Evolutionary conservation across 2,329 filamentous ascomycete genomes (phyloP), one percentile per base, ranked within the genome.

Genomic region (Pseudogymnoascus sp.): DNA sequence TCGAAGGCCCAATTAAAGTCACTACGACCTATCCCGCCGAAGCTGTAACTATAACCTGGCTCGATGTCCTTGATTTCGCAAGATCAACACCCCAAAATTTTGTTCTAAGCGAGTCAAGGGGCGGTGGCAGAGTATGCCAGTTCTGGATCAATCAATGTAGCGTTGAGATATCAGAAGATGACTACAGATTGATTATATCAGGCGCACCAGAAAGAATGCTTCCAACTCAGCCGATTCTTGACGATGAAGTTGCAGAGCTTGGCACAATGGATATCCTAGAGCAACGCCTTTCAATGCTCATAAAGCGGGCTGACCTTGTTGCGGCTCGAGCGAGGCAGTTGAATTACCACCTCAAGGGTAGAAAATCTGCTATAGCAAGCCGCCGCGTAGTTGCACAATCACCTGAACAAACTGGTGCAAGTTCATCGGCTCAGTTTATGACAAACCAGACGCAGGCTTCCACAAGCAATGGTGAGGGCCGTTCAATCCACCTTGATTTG

Each of bases 151-250:
- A 92, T 72, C 90, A 92, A 66, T 83, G 88, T 68, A 85, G 90
- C 60, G 88, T 96, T 7, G 90, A 96, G 77, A 93, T 96, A 66
- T 87, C 86, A 16, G 91, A 96, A 74, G 91, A 96, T 73, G 92
- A 96, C 73, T 96, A 88, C 81, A 83, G 92, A 45, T 79, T 96
- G 68, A 93, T 96, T 68, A 86, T 87, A 63, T 93, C 90, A 41
- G 91, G 92, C 28, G 90, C 90, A 68, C 85, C 93, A 10, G 90
- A 96, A 75, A 88, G 91, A 72, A 84, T 92, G 76, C 91, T 92
- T 16, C 88, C 91, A 1, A 87, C 89, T 13, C 86, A 93, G 67
- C 90, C 91, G 0, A 87, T 95, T 60, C 85, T 90, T 65, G 91
- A 96, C 72, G 92, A 96, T 72, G 92, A 96, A 76, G 86, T 88